Base-by-base conservation (phyloP, 2,329 filamentous ascomycete species). In the Metarhizium anisopliae region DNA sequence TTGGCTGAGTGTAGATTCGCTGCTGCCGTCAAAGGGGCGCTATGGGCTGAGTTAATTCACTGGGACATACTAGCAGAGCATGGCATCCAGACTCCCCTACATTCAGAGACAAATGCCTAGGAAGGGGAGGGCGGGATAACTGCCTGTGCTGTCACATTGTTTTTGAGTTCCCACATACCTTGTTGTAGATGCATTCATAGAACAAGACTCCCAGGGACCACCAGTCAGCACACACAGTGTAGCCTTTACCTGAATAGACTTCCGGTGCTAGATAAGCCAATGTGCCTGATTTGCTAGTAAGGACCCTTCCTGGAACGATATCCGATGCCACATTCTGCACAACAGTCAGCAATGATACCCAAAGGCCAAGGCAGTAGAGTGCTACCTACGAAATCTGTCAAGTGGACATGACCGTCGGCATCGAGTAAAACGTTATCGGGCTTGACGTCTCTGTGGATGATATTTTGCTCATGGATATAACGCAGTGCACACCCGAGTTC, bases 101-200 rank as follows among this genome's bases (percentile, higher is more conserved):
- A 11, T 35, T 11, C 2, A 11, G 6, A 7, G 32, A 35, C 32
- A 11, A 7, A 10, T 35, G 32, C 10, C 32, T 35, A 7, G 2
- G 32, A 35, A 35, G 32, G 32, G 6, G 32, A 35, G 10, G 10
- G 32, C 6, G 10, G 32, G 10, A 35, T 35, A 16, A 20, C 42
- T 45, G 38, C 13, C 38, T 14, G 14, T 40, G 38, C 38, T 16
- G 38, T 35, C 25, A 25, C 25, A 36, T 13, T 36, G 5, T 5
- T 40, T 13, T 10, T 36, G 35, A 36, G 14, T 16, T 40, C 11
- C 11, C 16, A 68, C 78, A 53, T 73, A 91, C 90, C 86, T 95
- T 97, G 75, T 95, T 96, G 76, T 97, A 99, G 61, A 99, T 96
- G 79, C 94, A 97, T 72, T 99, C 94, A 71, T 96, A 99, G 71